Evolutionary conservation across 805 yeast species (phyloP).

Genomic region (Tetrapisispora namnaoensis): DNA sequence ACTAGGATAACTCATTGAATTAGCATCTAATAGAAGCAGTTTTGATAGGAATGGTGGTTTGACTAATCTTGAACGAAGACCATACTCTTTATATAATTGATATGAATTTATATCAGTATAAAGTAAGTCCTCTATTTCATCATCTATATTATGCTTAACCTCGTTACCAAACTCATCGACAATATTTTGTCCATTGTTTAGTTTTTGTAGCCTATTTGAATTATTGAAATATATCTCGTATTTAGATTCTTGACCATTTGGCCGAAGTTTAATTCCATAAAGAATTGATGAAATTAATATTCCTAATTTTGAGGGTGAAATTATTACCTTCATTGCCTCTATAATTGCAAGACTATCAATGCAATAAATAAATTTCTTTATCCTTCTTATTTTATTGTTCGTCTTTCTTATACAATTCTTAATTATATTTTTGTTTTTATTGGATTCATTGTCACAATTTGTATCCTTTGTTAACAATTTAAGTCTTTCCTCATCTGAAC

Average conservation of each 20-base stretch:
- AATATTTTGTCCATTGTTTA: too few relatives aligned
- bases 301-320: conserved; percentile 23
- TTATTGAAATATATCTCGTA: background rate
- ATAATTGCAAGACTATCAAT: background rate
- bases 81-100: conserved; percentile 1
- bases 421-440: background rate
- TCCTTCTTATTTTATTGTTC: background rate
- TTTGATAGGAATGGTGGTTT: conserved; percentile 2
- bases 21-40: background rate
- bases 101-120: background rate
- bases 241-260: conserved; percentile 1
- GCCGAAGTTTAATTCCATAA: conserved; percentile 10
- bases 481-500: conserved; percentile 2
- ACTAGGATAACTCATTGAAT: background rate
- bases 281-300: conserved; percentile 20
- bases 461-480: background rate
- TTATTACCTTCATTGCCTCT: background rate
- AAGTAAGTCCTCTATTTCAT: background rate
- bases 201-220: background rate
- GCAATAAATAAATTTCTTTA: background rate
- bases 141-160: background rate
- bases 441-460: background rate
- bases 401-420: background rate
- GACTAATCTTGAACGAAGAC: background rate
- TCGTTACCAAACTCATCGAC: background rate